phyloP scores from a whole-genome alignment of 306 rosid genomes.

The Trifolium dubium region DNA sequence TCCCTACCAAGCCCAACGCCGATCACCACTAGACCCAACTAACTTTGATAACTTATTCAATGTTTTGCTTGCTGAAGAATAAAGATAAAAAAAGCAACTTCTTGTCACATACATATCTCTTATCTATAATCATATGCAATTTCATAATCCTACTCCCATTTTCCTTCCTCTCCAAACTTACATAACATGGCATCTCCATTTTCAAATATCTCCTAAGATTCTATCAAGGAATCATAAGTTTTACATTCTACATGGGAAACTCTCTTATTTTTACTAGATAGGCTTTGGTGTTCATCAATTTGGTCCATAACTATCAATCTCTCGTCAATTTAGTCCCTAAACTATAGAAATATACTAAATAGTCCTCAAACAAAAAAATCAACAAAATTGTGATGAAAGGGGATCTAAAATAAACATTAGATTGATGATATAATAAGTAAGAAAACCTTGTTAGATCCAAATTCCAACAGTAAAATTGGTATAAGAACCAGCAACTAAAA shows the following conservation, averaged over 20 bases:
- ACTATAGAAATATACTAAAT: too few species aligned
- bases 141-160: neutral
- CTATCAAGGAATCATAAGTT: neutral
- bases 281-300: neutral
- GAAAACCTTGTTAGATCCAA: neutral
- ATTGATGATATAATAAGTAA: neutral
- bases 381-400: neutral
- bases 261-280: neutral
- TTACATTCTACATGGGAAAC: neutral
- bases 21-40: too few species aligned
- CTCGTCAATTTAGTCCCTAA: too few species aligned
- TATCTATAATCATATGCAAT: neutral
- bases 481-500: neutral
- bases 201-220: neutral
- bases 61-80: neutral
- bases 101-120: neutral
- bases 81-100: neutral
- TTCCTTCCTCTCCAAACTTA: neutral
- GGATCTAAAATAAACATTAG: neutral
- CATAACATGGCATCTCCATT: neutral
- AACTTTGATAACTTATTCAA: neutral
- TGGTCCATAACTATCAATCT: too few species aligned
- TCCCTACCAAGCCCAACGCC: too few species aligned
- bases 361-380: neutral
- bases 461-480: neutral